Percentiles rank a stretch among this genome's conserved stretches.
Conservation (phyloP, 2,329 filamentous ascomycete genomes). For the Westerdykella aurantiaca region DNA sequence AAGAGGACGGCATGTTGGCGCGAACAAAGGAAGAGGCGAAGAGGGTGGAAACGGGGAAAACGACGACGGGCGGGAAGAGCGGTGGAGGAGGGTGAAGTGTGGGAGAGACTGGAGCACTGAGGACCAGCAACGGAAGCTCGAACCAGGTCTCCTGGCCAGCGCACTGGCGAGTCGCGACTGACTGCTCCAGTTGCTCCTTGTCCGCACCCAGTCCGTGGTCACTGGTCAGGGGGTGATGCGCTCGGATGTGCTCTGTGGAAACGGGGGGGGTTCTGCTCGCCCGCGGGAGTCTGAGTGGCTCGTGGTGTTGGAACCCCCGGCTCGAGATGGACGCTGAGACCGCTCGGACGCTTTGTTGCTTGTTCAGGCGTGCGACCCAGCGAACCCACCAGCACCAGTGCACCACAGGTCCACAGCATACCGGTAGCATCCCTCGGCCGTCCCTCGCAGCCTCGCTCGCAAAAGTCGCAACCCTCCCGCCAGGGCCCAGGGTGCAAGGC, state of each 20-base stretch:
- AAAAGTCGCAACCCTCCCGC: too few relatives aligned
- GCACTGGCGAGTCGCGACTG: not conserved
- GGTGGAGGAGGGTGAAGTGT: not conserved
- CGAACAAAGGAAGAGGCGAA: constrained; percentile 3
- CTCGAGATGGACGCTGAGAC: too few relatives aligned
- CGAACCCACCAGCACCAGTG: too few relatives aligned
- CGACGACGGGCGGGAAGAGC: not conserved
- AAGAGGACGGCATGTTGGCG: constrained; percentile 3
- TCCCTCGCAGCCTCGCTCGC: too few relatives aligned
- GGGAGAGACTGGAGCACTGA: not conserved
- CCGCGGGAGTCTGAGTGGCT: not conserved
- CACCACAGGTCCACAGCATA: too few relatives aligned
- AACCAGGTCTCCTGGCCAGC: not conserved
- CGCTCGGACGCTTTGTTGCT: too few relatives aligned
- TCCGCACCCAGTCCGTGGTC: too few relatives aligned
- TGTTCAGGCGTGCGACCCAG: too few relatives aligned
- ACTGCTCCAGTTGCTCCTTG: not conserved
- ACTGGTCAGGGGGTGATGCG: not conserved
- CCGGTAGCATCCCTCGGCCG: too few relatives aligned
- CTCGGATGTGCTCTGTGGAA: not conserved
- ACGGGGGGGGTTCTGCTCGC: not conserved
- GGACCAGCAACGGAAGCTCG: not conserved
- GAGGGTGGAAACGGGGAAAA: not conserved
- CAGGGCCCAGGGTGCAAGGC: too few relatives aligned
- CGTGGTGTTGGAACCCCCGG: not conserved